These are phyloP conservation scores for Fusarium abutilonis DNA, from an alignment of 2,329 filamentous ascomycete genomes.

Conservation along the genomic window DNA sequence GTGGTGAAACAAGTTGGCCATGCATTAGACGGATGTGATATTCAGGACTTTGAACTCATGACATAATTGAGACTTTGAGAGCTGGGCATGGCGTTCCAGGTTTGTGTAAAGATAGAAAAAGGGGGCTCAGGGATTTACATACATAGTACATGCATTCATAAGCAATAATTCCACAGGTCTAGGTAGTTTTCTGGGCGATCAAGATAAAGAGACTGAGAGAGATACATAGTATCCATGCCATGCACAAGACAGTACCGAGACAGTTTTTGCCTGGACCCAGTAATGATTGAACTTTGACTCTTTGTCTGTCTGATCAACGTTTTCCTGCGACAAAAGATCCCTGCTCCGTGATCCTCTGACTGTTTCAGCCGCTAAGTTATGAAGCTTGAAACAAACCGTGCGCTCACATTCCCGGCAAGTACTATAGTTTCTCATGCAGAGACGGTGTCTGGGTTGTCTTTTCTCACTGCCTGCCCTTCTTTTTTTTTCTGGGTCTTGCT, in stretches of 20 bases:
- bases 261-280: no score
- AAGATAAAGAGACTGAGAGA: constrained; percentile 17
- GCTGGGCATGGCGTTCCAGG: constrained; percentile 39
- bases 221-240: constrained; percentile 10
- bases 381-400: constrained; percentile 43
- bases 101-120: constrained; percentile 16
- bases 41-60: constrained; percentile 13
- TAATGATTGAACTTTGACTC: not conserved
- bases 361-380: constrained; percentile 43
- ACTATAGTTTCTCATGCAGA: constrained; percentile 28
- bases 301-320: constrained; percentile 30
- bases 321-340: constrained; percentile 28
- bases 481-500: not conserved
- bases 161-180: no score
- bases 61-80: constrained; percentile 24
- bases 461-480: no score
- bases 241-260: constrained; percentile 9
- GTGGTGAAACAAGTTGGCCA: constrained; percentile 20
- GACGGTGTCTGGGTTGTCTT: constrained; percentile 12
- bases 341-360: not conserved
- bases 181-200: constrained; percentile 15
- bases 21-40: constrained; percentile 9
- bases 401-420: constrained; percentile 25
- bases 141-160: not conserved
- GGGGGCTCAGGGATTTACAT: constrained; percentile 9